Base-by-base conservation (phyloP, 495 filamentous ascomycete species). In the Penicillium cosmopolitanum region DNA sequence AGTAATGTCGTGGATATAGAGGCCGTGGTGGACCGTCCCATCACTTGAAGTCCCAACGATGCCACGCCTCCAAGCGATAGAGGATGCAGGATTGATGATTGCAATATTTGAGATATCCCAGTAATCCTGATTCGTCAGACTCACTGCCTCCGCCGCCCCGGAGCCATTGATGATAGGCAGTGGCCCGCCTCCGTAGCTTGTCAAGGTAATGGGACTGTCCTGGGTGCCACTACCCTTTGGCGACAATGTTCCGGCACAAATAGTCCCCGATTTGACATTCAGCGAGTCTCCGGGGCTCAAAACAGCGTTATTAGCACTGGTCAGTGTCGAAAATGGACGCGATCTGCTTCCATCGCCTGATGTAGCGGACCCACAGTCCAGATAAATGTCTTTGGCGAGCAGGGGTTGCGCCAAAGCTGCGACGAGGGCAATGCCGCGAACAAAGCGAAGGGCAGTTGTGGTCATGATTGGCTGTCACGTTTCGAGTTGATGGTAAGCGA, bases 41-140 rank as follows among this genome's bases (percentile, higher is more conserved):
- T 56, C 53, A 13, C 18, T 47, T 8, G 53, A 56, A 34, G 25
- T 56, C 23, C 36, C 53, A 7, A 25, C 53, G 46, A 56, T 56
- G 7, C 53, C 53, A 23, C 53, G 53, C n/a, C 53, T 15, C 40
- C 53, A 46, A 16, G 19, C 53, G 13, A 56, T 19, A 1, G 18
- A 13, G 5, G 38, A 47, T 5, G 53, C 53, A 35, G 53, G 53
- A 21, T 56, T 56, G 42, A 56, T 47, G 9, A 56, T 21, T 21
- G 53, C 38, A 33, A 56, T 56, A 19, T 56, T 46, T 19, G 53
- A 56, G 25, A 56, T 56, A 34, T 56, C 53, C 53, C 53, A 56
- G n/a, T 56, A 47, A 19, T 56, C 28, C 19, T 56, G 53, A 19
- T 56, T 56, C 3, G 19, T 56, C 42, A 56, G n/a, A 12, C 53